phyloP scores from a whole-genome alignment of 202 grass and related monocot species.

The Saccharum hybrid region DNA sequence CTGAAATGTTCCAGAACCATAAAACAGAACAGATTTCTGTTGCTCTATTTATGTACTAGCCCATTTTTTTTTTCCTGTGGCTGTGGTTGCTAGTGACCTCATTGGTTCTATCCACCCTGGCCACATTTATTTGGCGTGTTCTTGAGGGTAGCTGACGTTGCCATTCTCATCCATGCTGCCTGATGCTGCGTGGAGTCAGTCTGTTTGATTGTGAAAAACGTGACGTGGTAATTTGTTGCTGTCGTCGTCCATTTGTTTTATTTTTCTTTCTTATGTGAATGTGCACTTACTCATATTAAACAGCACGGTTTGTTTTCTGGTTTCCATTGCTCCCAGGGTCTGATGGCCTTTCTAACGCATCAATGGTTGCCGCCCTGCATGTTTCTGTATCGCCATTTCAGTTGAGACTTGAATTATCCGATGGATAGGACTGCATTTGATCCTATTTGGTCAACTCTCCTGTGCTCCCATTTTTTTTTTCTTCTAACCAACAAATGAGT shows the following conservation, averaged over 20 bases:
- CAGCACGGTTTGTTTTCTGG: not conserved
- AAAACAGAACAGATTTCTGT: conserved; percentile 47
- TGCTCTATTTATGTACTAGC: conserved; percentile 17
- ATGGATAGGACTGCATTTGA: not conserved
- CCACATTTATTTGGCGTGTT: conserved; percentile 49
- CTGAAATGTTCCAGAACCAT: conserved; percentile 36
- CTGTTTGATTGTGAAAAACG: conserved; percentile 11
- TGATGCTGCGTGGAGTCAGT: not conserved
- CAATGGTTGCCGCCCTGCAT: not conserved
- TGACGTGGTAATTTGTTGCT: not conserved
- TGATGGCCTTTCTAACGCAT: not conserved
- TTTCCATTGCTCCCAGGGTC: not conserved
- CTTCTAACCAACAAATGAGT: not conserved
- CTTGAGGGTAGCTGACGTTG: not conserved
- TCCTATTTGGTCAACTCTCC: not conserved
- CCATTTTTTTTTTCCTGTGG: conserved; percentile 15
- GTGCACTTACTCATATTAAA: not conserved
- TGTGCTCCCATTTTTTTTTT: not conserved
- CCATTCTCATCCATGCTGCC: not conserved
- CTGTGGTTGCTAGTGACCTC: conserved; percentile 34
- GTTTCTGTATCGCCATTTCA: not conserved
- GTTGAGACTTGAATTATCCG: not conserved
- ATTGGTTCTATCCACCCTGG: conserved; percentile 40
- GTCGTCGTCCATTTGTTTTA: not conserved
- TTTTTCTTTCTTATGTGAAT: not conserved